These are phyloP conservation scores for Carex myosuroides DNA, from an alignment of 176 grass and related monocot genomes.

Conservation along the genomic window DNA sequence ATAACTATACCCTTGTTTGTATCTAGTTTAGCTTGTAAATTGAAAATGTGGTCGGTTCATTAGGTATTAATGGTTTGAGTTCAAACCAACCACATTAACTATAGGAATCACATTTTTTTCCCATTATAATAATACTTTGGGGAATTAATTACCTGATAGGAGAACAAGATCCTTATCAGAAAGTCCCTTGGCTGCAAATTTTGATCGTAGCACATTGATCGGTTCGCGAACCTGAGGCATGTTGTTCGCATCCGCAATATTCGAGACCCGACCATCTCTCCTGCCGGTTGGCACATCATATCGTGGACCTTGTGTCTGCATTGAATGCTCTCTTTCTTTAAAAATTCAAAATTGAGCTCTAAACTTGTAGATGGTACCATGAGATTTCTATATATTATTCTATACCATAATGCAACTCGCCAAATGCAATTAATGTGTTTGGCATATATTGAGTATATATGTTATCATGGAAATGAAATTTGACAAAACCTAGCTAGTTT, in stretches of 20 bases:
- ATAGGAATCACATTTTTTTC: background rate
- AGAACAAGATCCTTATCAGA: conserved; percentile 69
- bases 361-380: background rate
- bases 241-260: conserved; percentile 36
- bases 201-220: conserved; percentile 34
- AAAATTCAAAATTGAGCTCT: background rate
- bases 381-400: background rate
- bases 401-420: too few relatives aligned
- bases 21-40: background rate
- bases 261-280: conserved; percentile 47
- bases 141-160: conserved; percentile 36
- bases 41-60: background rate
- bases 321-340: background rate
- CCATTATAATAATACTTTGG: background rate
- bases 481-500: background rate
- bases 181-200: conserved; percentile 66
- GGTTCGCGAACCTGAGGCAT: conserved; percentile 60
- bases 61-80: background rate
- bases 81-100: background rate
- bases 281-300: conserved; percentile 71
- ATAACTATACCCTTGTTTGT: background rate
- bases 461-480: background rate
- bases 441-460: background rate
- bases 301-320: conserved; percentile 58
- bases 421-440: background rate